Conservation (phyloP, 1,139 yeast species). For the Debaryomyces singareniensis region DNA sequence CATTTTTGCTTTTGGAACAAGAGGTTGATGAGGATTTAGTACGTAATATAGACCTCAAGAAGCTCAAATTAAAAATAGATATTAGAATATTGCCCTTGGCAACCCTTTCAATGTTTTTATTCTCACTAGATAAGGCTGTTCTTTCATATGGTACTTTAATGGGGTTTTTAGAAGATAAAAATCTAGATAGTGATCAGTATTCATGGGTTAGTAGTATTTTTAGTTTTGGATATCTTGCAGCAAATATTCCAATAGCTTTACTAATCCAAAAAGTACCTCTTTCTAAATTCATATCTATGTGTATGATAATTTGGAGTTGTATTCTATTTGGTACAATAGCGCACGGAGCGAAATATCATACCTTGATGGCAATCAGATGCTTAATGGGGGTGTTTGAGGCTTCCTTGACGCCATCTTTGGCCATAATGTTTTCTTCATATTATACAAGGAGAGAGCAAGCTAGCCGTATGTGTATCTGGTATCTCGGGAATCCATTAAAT, state of each 20-base stretch:
- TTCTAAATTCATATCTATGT: conserved; percentile 41
- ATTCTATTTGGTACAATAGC: conserved; percentile 32
- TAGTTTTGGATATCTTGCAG: conserved; percentile 55
- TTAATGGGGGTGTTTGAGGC: conserved; percentile 54
- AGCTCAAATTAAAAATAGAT: conserved; percentile 35
- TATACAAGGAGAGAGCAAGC: conserved; percentile 38
- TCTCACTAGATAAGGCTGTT: conserved; percentile 54
- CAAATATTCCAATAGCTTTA: conserved; percentile 54
- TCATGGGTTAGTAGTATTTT: conserved; percentile 52
- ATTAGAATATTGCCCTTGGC: conserved; percentile 50
- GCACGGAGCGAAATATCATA: conserved; percentile 23
- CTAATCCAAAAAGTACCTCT: conserved; percentile 43
- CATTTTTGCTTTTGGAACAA: too few relatives aligned
- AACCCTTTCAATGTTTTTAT: conserved; percentile 45
- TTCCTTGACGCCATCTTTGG: conserved; percentile 51
- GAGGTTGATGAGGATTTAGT: too few relatives aligned
- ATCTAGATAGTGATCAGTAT: conserved; percentile 43
- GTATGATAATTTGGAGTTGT: conserved; percentile 50
- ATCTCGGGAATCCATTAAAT: conserved; percentile 20
- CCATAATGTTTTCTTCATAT: conserved; percentile 43
- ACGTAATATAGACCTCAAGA: neutral
- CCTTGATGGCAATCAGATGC: conserved; percentile 32
- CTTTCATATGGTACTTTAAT: conserved; percentile 59
- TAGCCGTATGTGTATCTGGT: too few relatives aligned
- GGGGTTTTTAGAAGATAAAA: conserved; percentile 47